Evolutionary conservation across 208 protist genomes (phyloP), one percentile per base, ranked within the genome.

Genomic region (Crithidia mellificae): DNA sequence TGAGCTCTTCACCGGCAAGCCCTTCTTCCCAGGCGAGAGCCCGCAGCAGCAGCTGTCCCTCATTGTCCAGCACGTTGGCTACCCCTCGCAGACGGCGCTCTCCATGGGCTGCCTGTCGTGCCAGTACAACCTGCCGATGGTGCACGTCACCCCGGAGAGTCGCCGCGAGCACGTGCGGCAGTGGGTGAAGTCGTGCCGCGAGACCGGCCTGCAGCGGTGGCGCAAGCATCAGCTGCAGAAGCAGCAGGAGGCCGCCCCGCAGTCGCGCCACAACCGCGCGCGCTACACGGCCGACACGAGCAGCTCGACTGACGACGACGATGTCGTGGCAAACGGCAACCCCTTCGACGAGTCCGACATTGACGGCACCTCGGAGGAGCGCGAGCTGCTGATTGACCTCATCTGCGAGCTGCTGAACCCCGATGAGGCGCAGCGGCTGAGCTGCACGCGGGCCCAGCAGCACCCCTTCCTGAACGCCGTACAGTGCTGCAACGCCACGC

Each of bases 11-110:
- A 93, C 91, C 38, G 92, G 92, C 24, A 85, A 88, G 46, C 97
- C 98, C 14, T 76, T 99, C 61, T 99, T 99, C 78, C 86, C 94
- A 9, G 93, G 96, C 19, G 80, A 94, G 38, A 90, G 83, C 46
- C 83, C 87, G 72, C 62, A 90, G 46, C 90, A 98, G 25, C 94
- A 98, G 77, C 67, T 99, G 6, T 77, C 73, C 17, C 83, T 72
- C 62, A 98, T 99, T 70, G 93, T 97, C 34, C 82, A 95, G 52
- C 81, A 96, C 34, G 67, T 97, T 50, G 96, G 94, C 46, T 75
- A 70, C 49, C 96, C 97, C 0, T 92, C 96, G 15, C 56, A 76
- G 29, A 59, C 62, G 41, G 65, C 97, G 12, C 72, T 98, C 22
- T 75, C 62, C 34, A 68, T 34, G 20, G 81, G 84, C n/a, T 78